Conservation (phyloP, 139 green algal species). For the Zygnema cylindricum region DNA sequence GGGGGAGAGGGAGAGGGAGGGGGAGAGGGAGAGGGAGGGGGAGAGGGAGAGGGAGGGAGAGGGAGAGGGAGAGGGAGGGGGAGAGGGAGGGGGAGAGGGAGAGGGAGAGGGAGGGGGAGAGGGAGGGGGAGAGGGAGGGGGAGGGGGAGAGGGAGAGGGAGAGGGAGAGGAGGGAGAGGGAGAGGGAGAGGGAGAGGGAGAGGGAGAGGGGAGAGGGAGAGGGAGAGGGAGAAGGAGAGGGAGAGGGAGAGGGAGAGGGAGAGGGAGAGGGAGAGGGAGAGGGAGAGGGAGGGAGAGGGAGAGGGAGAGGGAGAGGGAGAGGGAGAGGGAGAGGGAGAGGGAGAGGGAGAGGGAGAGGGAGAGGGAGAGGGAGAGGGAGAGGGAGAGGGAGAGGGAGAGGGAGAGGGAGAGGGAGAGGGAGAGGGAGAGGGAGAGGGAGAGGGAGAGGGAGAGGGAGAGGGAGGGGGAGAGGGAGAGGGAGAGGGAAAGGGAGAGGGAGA, state of each 20-base stretch:
- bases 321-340: not conserved
- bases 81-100: no score
- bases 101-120: no score
- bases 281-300: not conserved
- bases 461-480: not conserved
- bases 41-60: no score
- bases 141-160: no score
- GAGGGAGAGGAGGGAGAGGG: no score
- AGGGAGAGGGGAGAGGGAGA: not conserved
- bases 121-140: no score
- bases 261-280: not conserved
- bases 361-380: not conserved
- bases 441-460: not conserved
- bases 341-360: not conserved
- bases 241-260: not conserved
- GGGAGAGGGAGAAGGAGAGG: not conserved
- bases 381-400: not conserved
- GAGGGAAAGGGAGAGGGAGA: not conserved
- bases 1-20: no score
- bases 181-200: not conserved
- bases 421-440: not conserved
- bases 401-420: not conserved
- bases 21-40: no score
- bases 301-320: not conserved
- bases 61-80: no score